A percentile compares a stretch with the other conserved stretches of the same genome.
phyloP scores from a whole-genome alignment of 2,329 filamentous ascomycete genomes.

The Fusarium sp. region DNA sequence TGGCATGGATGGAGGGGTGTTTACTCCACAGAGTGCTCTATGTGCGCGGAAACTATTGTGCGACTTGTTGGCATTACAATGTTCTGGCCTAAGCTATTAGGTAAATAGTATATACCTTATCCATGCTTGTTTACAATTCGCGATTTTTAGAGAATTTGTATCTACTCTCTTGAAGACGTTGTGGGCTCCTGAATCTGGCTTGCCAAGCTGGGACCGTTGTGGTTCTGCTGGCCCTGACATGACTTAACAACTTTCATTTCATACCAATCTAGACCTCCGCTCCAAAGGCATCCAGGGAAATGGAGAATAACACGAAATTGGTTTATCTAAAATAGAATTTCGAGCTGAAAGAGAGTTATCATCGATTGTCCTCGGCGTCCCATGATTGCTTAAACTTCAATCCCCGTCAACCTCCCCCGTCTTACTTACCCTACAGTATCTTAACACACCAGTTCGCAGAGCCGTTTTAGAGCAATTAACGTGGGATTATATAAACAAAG shows the following conservation, averaged over 20 bases:
- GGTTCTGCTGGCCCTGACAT: rapidly evolving
- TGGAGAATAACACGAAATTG: too few species aligned
- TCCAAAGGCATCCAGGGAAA: not conserved
- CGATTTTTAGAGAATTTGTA: too few species aligned
- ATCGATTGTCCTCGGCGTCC: too few species aligned
- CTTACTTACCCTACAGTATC: not conserved
- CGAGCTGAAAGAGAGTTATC: not conserved
- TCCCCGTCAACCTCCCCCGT: not conserved
- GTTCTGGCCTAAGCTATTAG: too few species aligned
- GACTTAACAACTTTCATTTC: not conserved
- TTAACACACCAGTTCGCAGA: not conserved
- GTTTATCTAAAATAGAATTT: not conserved
- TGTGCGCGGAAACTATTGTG: not conserved
- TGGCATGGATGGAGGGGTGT: not conserved
- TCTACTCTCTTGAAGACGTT: not conserved
- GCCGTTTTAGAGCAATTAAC: not conserved
- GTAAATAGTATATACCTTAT: too few species aligned
- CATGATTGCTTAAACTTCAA: not conserved
- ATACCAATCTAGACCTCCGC: not conserved
- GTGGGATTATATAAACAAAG: not conserved
- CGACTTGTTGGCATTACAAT: too few species aligned
- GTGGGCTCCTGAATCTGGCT: not conserved
- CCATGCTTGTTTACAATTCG: too few species aligned
- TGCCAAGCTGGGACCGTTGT: not conserved
- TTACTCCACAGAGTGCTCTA: not conserved